Conservation (phyloP, 305 asterid genomes). For the Fraxinus baroniana region DNA sequence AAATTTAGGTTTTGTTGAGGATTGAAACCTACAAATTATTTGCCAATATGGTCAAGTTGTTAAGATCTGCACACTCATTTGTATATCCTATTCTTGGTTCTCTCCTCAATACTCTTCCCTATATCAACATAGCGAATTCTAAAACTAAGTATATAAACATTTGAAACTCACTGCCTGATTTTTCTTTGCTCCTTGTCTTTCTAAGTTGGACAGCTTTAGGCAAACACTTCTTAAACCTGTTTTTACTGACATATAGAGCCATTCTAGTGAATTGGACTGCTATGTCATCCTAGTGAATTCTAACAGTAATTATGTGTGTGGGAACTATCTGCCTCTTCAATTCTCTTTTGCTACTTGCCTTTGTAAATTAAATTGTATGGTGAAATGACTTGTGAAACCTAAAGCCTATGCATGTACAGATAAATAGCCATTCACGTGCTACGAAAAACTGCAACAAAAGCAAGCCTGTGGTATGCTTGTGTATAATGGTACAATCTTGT, state of each 20-base stretch:
- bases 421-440: neutral
- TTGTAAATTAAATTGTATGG: neutral
- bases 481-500: neutral
- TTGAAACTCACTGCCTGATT: neutral
- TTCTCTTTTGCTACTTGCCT: neutral
- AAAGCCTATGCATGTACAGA: neutral
- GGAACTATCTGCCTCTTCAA: neutral
- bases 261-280: neutral
- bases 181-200: neutral
- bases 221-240: neutral
- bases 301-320: neutral
- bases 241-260: neutral
- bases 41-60: conserved; percentile 5
- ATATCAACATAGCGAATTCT: neutral
- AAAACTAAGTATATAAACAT: neutral
- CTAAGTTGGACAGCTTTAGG: neutral
- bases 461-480: neutral
- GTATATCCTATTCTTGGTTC: neutral
- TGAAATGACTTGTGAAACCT: neutral
- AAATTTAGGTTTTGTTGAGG: neutral
- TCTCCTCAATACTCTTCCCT: neutral
- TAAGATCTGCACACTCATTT: conserved; percentile 8
- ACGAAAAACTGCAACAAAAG: neutral
- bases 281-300: neutral
- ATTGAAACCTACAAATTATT: neutral